phyloP scores from a whole-genome alignment of 257 asterid species.

The Solanum habrochaites region DNA sequence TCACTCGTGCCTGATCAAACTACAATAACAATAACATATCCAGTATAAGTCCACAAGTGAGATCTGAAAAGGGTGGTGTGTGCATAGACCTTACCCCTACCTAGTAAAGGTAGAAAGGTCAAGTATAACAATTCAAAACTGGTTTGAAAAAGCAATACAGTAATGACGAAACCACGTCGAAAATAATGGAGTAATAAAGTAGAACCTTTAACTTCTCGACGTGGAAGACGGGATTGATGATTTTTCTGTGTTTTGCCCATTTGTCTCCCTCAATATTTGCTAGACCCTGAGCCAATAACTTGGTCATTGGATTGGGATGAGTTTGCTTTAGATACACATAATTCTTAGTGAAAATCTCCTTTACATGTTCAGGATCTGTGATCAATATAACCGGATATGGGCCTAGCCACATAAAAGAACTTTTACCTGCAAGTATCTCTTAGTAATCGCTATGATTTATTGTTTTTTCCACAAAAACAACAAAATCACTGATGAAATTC shows the following conservation, averaged over 20 bases:
- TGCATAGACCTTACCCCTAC: not conserved
- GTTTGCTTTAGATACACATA: conserved; percentile 14
- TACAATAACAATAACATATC: not conserved
- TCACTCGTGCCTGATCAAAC: not conserved
- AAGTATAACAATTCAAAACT: not conserved
- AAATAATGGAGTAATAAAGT: not conserved
- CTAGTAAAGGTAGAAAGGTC: not conserved
- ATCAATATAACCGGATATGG: conserved; percentile 27
- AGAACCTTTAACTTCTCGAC: not conserved
- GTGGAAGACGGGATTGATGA: conserved; percentile 7
- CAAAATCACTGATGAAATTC: not conserved
- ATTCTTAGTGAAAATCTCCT: conserved; percentile 27
- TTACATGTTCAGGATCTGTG: conserved; percentile 33
- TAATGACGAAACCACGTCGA: too few species aligned
- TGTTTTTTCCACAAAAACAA: not conserved
- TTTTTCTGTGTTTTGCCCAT: conserved; percentile 53
- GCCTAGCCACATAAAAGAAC: conserved; percentile 41
- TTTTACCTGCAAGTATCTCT: conserved; percentile 19
- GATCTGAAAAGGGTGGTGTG: not conserved
- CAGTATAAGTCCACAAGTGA: not conserved
- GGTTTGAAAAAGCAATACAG: not conserved
- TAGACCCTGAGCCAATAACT: conserved; percentile 25
- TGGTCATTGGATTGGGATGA: conserved; percentile 23
- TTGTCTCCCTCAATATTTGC: conserved; percentile 17
- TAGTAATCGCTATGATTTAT: not conserved